Evolutionary conservation across 306 rosid genomes (phyloP), one percentile per base, ranked within the genome.

Genomic region (Ochetophila trinervis): DNA sequence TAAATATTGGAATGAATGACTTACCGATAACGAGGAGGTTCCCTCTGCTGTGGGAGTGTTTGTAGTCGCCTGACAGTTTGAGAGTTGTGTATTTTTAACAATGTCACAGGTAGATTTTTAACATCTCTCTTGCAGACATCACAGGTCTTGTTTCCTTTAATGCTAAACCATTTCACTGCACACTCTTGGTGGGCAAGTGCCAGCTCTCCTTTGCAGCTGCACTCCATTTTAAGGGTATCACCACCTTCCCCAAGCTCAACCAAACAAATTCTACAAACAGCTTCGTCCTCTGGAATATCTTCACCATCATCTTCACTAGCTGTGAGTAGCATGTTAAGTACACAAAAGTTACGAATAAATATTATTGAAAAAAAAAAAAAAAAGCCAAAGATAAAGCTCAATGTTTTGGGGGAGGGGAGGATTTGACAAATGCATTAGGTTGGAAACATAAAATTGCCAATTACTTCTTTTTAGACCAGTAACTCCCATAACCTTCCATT

Each of bases 161-260:
- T 88, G 68, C 87, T 88, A 82, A 91, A 91, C 97, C 97, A 91
- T 77, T 91, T 91, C 62, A 91, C 79, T 32, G 97, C 97, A 79
- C 97, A 91, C 49, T 83, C 96, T 74, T 83, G 81, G 86, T 91
- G 97, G 65, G 97, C 96, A 57, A 91, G 96, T 42, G 97, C 96
- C 70, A 91, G 91, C 70, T 88, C 96, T 67, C 97, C 97, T 79
- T 85, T 91, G 82, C 97, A 91, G 76, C 96, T 88, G 87, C 97
- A 91, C 69, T 88, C 97, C 97, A 91, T 75, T 82, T 85, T 84
- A 49, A 91, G 91, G 30, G 88, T 81, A 73, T 81, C 86, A 32
- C 91, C 94, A 17, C 88, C 97, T 83, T 88, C 97, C 23, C 79
- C 76, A 18, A 91, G 88, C 85, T 83, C 97, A 40, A 73, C 77